Percentiles rank a stretch among this genome's conserved stretches.
These are phyloP conservation scores for Serendipita sp. DNA, from an alignment of 768 basidiomycete genomes.

Conservation along the genomic window DNA sequence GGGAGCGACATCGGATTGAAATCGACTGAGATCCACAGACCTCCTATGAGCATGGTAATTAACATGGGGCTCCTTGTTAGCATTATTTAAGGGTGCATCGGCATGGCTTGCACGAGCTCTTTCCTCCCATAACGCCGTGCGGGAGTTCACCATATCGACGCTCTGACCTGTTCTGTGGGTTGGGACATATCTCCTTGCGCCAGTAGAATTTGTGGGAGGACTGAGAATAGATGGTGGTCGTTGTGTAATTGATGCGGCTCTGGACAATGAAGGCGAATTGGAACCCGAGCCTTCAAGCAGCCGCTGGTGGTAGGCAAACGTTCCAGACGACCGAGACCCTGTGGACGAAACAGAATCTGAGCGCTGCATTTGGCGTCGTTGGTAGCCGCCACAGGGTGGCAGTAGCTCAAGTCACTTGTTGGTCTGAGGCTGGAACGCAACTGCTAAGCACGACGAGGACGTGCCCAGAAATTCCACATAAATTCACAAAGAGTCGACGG, in stretches of 20 bases:
- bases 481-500: background rate
- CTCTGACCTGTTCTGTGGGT: constrained; percentile 4
- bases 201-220: background rate
- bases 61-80: background rate
- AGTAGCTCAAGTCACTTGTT: background rate
- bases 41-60: background rate
- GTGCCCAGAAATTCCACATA: too few relatives aligned
- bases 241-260: background rate
- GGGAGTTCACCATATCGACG: background rate
- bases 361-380: background rate
- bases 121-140: constrained; percentile 2
- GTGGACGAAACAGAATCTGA: constrained; percentile 5
- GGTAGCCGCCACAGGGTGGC: background rate
- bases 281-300: background rate
- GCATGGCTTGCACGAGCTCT: background rate
- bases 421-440: background rate
- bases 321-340: background rate
- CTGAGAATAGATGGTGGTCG: constrained; percentile 5
- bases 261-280: background rate
- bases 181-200: background rate
- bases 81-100: background rate
- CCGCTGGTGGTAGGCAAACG: background rate
- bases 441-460: too few relatives aligned
- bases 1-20: background rate
- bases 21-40: background rate